Evolutionary conservation across 139 green algal genomes (phyloP).

Genomic region (Mychonastes homosphaera): DNA sequence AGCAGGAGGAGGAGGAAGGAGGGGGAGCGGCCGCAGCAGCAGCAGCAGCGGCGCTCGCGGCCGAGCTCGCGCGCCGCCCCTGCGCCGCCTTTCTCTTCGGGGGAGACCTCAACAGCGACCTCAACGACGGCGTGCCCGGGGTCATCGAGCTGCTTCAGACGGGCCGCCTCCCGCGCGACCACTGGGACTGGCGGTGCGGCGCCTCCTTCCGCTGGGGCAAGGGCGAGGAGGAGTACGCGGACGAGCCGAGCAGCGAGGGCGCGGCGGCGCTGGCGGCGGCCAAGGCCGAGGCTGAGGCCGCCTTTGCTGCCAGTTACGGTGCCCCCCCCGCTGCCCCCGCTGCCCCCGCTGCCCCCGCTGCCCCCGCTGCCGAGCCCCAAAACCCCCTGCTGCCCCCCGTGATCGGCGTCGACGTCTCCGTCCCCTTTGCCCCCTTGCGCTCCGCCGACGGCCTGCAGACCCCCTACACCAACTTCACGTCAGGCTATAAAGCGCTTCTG

Average conservation of each 20-base stretch:
- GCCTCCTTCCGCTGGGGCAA: constrained; percentile 46
- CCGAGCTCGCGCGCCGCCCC: neutral
- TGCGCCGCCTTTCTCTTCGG: constrained; percentile 55
- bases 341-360: constrained; percentile 13
- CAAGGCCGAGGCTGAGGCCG: constrained; percentile 5
- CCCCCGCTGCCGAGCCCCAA: constrained; percentile 21
- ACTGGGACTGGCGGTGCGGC: constrained; percentile 74
- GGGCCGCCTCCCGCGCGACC: constrained; percentile 42
- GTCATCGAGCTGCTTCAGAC: constrained; percentile 64
- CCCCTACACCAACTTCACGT: constrained; percentile 77
- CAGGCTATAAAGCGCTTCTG: constrained; percentile 67
- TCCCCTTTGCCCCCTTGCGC: constrained; percentile 35
- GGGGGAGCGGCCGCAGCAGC: constrained; percentile 12
- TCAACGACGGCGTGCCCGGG: constrained; percentile 79
- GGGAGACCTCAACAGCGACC: constrained; percentile 78
- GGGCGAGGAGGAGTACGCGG: constrained; percentile 17
- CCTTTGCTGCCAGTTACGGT: neutral
- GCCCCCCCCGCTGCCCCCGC: neutral
- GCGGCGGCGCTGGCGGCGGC: constrained; percentile 9
- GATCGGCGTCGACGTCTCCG: constrained; percentile 35
- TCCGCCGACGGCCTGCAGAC: constrained; percentile 49
- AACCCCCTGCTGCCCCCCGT: constrained; percentile 14
- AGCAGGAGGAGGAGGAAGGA: constrained; percentile 5
- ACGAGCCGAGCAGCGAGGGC: constrained; percentile 22
- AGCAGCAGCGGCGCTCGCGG: constrained; percentile 4